A percentile compares a stretch with the other conserved stretches of the same genome.
phyloP scores from a whole-genome alignment of 768 basidiomycete species.

The Tulasnella sp. region DNA sequence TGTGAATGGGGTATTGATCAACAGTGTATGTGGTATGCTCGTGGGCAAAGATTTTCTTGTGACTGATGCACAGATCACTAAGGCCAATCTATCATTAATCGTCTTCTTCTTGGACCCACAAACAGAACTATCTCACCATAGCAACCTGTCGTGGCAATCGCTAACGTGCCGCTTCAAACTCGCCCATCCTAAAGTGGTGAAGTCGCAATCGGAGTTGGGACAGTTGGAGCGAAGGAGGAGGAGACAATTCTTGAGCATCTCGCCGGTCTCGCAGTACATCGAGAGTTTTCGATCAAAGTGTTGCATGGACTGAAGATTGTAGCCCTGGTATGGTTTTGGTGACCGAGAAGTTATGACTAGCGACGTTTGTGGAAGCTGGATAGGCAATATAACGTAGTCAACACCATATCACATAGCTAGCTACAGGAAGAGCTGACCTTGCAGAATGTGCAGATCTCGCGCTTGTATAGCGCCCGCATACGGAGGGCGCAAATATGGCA shows the following conservation, averaged over 20 bases:
- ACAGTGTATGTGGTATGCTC: conserved; percentile 80
- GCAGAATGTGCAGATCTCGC: conserved; percentile 88
- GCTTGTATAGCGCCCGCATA: conserved; percentile 86
- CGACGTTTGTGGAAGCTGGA: conserved; percentile 52
- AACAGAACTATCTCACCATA: conserved; percentile 53
- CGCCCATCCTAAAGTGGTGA: conserved; percentile 77
- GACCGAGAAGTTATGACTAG: conserved; percentile 67
- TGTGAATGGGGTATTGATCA: conserved; percentile 52
- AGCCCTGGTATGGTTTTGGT: conserved; percentile 51
- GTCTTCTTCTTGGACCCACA: background rate
- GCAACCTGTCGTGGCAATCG: conserved; percentile 57
- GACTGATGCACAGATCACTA: conserved; percentile 81
- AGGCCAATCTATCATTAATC: background rate
- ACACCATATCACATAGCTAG: background rate
- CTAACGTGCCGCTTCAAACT: conserved; percentile 80
- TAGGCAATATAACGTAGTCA: background rate
- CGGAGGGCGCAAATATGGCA: conserved; percentile 91
- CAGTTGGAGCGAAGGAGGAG: conserved; percentile 91
- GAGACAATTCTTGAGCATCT: conserved; percentile 92
- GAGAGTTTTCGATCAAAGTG: conserved; percentile 63
- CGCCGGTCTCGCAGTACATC: conserved; percentile 79
- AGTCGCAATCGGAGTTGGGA: conserved; percentile 72
- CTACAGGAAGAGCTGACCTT: conserved; percentile 45
- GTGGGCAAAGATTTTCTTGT: conserved; percentile 91
- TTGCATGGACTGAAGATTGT: conserved; percentile 42